These are phyloP conservation scores for Begonia masoniana DNA, from an alignment of 306 rosid species.

Conservation along the genomic window DNA sequence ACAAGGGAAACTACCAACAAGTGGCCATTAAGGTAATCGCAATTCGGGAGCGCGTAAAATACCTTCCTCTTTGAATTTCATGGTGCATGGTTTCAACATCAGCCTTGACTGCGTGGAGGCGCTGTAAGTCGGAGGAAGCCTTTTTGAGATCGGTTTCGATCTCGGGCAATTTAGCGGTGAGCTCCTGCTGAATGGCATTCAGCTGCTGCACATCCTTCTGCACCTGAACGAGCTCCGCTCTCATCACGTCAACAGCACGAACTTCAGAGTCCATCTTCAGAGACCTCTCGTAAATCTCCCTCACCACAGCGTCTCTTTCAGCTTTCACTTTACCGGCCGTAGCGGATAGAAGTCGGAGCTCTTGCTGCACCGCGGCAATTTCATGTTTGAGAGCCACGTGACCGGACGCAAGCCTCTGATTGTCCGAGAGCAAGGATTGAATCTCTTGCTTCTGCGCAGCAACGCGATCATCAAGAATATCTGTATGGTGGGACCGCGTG, in stretches of 20 bases:
- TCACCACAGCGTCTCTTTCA: slow-evolving; percentile 55
- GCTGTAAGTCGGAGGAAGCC: slow-evolving; percentile 30
- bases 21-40: neutral
- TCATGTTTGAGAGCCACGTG: slow-evolving; percentile 88
- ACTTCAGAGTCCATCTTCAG: slow-evolving; percentile 56
- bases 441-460: slow-evolving; percentile 54
- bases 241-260: slow-evolving; percentile 45
- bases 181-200: slow-evolving; percentile 28
- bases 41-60: slow-evolving; percentile 2
- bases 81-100: slow-evolving; percentile 43
- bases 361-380: slow-evolving; percentile 43
- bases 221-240: slow-evolving; percentile 42
- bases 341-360: slow-evolving; percentile 41
- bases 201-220: slow-evolving; percentile 36
- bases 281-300: slow-evolving; percentile 62
- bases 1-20: neutral
- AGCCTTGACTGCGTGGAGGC: slow-evolving; percentile 25
- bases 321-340: slow-evolving; percentile 40
- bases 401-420: slow-evolving; percentile 71
- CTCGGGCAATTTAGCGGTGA: slow-evolving; percentile 28
- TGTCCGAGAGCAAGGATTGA: slow-evolving; percentile 61
- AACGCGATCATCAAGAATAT: slow-evolving; percentile 47
- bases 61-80: slow-evolving; percentile 86
- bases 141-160: slow-evolving; percentile 27
- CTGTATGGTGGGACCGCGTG: slow-evolving; percentile 15